phyloP scores from a whole-genome alignment of 352 stramenopile genomes.

The Phytophthora niederhauseri region DNA sequence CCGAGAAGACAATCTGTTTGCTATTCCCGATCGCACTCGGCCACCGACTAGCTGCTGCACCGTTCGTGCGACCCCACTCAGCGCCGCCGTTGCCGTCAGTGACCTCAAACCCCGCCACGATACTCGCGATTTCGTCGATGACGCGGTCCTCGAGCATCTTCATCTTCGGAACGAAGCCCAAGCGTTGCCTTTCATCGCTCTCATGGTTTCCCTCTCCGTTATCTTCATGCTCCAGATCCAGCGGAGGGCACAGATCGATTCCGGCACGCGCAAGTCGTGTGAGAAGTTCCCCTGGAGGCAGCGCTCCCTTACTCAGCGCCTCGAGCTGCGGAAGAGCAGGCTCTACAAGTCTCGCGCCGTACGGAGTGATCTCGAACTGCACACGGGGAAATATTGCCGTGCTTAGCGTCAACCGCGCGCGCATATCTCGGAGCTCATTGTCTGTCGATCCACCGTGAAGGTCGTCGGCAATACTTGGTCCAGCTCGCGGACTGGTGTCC shows the following conservation, averaged over 20 bases:
- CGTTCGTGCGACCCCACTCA: constrained; percentile 22
- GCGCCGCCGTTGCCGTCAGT: constrained; percentile 32
- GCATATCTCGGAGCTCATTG: constrained; percentile 22
- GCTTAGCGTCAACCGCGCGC: constrained; percentile 56
- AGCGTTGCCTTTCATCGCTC: constrained; percentile 37
- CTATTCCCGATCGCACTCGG: constrained; percentile 43
- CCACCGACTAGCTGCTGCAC: constrained; percentile 28
- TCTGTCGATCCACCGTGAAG: constrained; percentile 9
- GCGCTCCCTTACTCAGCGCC: constrained; percentile 37
- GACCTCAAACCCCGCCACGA: constrained; percentile 72
- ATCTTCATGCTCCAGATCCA: constrained; percentile 17
- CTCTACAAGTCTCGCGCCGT: constrained; percentile 60
- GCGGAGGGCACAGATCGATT: constrained; percentile 62
- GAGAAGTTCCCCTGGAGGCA: constrained; percentile 66
- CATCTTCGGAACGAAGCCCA: constrained; percentile 54
- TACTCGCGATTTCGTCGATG: constrained; percentile 67
- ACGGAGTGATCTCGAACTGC: constrained; percentile 72
- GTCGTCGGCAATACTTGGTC: constrained; percentile 2
- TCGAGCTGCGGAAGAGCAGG: constrained; percentile 55
- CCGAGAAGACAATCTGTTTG: constrained; percentile 71
- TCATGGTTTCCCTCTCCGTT: constrained; percentile 19
- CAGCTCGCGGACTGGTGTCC: constrained; percentile 43
- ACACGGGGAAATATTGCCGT: constrained; percentile 61
- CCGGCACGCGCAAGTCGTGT: constrained; percentile 57
- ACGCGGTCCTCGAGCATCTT: constrained; percentile 75